Evolutionary conservation across 2,329 filamentous ascomycete species (phyloP).

Genomic region (Aspergillus sergii): DNA sequence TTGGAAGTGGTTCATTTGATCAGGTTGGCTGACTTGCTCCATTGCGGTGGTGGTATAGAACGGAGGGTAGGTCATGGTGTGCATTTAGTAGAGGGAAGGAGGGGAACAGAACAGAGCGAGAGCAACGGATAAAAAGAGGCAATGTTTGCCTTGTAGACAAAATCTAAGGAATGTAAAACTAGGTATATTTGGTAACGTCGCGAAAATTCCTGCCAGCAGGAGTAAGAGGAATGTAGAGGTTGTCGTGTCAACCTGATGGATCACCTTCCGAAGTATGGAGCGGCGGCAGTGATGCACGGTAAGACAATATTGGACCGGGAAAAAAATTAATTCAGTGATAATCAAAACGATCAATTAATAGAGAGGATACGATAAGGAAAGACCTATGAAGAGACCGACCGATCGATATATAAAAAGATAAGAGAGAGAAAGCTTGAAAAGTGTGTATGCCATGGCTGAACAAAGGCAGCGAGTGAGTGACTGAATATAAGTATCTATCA

Average conservation of each 20-base stretch:
- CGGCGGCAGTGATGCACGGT: neutral
- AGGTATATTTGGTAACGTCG: constrained; percentile 2
- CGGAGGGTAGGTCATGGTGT: constrained; percentile 4
- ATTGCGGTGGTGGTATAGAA: constrained; percentile 16
- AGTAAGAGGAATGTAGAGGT: constrained; percentile 34
- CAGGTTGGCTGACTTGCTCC: constrained; percentile 13
- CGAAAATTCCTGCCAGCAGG: constrained; percentile 34
- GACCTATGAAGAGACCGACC: constrained; percentile 15
- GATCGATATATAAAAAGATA: constrained; percentile 18
- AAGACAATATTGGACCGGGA: constrained; percentile 16
- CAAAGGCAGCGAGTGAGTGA: constrained; percentile 12
- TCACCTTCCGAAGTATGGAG: constrained; percentile 7
- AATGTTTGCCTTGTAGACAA: constrained; percentile 8
- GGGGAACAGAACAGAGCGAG: constrained; percentile 7
- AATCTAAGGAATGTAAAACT: constrained; percentile 19
- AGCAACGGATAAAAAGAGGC: constrained; percentile 7
- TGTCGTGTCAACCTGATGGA: constrained; percentile 38
- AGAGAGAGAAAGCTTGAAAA: constrained; percentile 17
- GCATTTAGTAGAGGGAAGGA: constrained; percentile 3
- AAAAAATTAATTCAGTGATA: constrained; percentile 1
- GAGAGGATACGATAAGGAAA: constrained; percentile 6
- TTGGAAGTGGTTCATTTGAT: constrained; percentile 17
- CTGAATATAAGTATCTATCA: constrained; percentile 18
- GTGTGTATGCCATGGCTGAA: constrained; percentile 1
- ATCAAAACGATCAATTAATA: neutral